These are phyloP conservation scores for Starmerella vitae DNA, from an alignment of 805 yeast genomes.

Conservation along the genomic window DNA sequence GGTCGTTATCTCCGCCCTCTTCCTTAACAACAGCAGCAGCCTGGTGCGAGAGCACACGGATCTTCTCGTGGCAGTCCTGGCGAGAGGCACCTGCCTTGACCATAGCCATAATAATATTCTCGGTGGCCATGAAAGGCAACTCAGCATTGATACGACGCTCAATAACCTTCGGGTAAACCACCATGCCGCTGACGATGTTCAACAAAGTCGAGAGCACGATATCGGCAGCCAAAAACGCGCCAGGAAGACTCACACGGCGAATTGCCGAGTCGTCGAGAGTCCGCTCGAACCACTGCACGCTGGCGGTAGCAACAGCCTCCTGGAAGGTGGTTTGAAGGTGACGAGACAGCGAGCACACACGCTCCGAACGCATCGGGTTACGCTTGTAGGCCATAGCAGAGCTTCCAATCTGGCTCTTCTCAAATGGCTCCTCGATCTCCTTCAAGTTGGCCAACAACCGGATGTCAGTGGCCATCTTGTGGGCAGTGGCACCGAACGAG, in stretches of 20 bases:
- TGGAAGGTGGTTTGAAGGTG: slow-evolving; percentile 82
- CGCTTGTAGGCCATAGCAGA: slow-evolving; percentile 99
- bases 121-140: slow-evolving; percentile 99
- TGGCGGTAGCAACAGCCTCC: slow-evolving; percentile 92
- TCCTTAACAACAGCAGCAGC: slow-evolving; percentile 96
- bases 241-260: slow-evolving; percentile 90
- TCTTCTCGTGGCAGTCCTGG: slow-evolving; percentile 96
- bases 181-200: slow-evolving; percentile 89
- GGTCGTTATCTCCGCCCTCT: slow-evolving; percentile 96
- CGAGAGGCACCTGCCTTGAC: slow-evolving; percentile 95
- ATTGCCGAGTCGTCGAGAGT: slow-evolving; percentile 96
- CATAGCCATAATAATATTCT: slow-evolving; percentile 98
- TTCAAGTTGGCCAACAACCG: slow-evolving; percentile 91
- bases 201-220: slow-evolving; percentile 76
- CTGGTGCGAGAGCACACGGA: slow-evolving; percentile 91
- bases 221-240: slow-evolving; percentile 93
- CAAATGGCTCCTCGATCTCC: slow-evolving; percentile 97
- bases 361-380: slow-evolving; percentile 98
- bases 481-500: slow-evolving; percentile 90
- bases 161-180: slow-evolving; percentile 96
- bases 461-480: slow-evolving; percentile 94
- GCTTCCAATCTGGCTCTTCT: slow-evolving; percentile 95
- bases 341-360: slow-evolving; percentile 96
- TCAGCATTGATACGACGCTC: slow-evolving; percentile 91
- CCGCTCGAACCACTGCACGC: slow-evolving; percentile 99